These are phyloP conservation scores for Haplosporangium sp. DNA, from an alignment of 371 early-diverging fungal species.

Conservation along the genomic window DNA sequence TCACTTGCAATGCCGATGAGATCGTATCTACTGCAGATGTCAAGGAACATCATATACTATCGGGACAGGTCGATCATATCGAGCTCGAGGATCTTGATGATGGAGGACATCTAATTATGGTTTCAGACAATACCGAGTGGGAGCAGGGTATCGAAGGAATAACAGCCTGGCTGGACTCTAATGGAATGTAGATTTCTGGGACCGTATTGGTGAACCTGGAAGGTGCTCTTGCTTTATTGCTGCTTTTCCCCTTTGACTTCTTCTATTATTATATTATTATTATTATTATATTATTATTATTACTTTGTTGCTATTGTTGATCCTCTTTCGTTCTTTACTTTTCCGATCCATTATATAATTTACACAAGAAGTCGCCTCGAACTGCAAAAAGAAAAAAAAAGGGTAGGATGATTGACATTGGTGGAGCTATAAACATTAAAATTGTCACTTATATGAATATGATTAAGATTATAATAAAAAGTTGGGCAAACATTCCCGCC, in stretches of 20 bases:
- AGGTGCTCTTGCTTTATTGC: too few species aligned
- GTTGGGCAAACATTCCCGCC: too few species aligned
- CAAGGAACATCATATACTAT: slow-evolving; percentile 34
- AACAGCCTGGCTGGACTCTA: slow-evolving; percentile 51
- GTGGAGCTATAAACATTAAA: neutral
- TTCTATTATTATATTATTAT: too few species aligned
- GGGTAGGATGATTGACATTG: neutral
- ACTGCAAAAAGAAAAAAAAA: neutral
- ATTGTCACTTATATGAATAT: slow-evolving; percentile 1
- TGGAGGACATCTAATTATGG: slow-evolving; percentile 53
- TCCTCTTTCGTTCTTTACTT: too few species aligned
- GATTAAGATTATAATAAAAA: neutral
- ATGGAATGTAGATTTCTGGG: slow-evolving; percentile 33
- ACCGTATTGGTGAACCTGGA: too few species aligned
- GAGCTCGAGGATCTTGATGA: slow-evolving; percentile 44
- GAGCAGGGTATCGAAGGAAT: slow-evolving; percentile 53
- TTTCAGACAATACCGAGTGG: slow-evolving; percentile 47
- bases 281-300: slow-evolving; percentile 6
- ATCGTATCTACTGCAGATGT: slow-evolving; percentile 51
- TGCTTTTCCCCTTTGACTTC: too few species aligned
- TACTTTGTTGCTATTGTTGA: neutral
- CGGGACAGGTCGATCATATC: slow-evolving; percentile 50
- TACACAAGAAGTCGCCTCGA: neutral
- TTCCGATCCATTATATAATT: neutral
- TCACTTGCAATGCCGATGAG: slow-evolving; percentile 46